A percentile compares a stretch with the other conserved stretches of the same genome.
phyloP scores from a whole-genome alignment of 768 basidiomycete species.

The Terana coerulea region DNA sequence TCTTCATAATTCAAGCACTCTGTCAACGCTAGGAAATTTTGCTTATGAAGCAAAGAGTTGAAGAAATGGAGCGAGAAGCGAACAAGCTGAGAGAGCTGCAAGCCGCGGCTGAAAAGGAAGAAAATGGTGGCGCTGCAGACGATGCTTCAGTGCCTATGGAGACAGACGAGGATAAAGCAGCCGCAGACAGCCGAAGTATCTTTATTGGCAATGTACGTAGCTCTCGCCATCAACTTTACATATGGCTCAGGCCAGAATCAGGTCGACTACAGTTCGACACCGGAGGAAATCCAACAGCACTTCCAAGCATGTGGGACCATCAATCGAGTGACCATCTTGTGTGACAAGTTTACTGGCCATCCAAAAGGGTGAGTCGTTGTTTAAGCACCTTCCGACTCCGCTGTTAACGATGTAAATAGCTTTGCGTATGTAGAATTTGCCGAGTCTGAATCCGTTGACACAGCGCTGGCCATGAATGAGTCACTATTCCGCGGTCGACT shows the following conservation, averaged over 20 bases:
- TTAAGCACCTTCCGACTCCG: constrained; percentile 3
- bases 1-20: no score
- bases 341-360: constrained; percentile 99
- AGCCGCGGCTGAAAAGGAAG: constrained; percentile 65
- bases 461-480: constrained; percentile 91
- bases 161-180: constrained; percentile 80
- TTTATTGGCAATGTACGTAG: constrained; percentile 93
- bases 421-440: constrained; percentile 99
- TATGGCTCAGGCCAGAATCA: no score
- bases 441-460: constrained; percentile 85
- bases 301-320: constrained; percentile 98
- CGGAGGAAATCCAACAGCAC: constrained; percentile 96
- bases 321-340: constrained; percentile 97
- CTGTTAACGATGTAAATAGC: constrained; percentile 36
- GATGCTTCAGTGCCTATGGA: constrained; percentile 55
- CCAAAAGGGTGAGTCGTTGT: constrained; percentile 99
- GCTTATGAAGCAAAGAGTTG: constrained; percentile 88
- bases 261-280: constrained; percentile 97
- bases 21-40: constrained; percentile 60
- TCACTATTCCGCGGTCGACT: constrained; percentile 92
- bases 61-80: constrained; percentile 91
- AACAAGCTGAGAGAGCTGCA: constrained; percentile 85
- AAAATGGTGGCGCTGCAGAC: constrained; percentile 39
- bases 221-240: no score
- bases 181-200: constrained; percentile 81